Evolutionary conservation across 495 filamentous ascomycete genomes (phyloP), one percentile per base, ranked within the genome.

Genomic region (Xylaria bambusicola): DNA sequence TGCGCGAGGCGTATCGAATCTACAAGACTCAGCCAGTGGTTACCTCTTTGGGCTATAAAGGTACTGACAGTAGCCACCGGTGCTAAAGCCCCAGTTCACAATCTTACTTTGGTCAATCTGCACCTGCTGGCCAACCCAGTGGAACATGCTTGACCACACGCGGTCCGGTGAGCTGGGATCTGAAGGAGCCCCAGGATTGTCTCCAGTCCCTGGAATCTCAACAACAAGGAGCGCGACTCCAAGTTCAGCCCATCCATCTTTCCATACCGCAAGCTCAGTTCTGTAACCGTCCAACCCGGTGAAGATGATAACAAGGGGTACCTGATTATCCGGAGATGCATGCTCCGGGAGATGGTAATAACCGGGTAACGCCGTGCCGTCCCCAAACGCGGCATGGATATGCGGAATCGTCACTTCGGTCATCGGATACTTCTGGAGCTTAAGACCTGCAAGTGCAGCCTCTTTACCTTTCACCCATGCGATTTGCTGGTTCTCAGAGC

Each of bases 201-300:
- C 88, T 5, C 84, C 88, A 0, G 88, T 92, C 0, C 88, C 88
- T 0, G 88, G 88, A 58, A 92, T 89, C 73, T 92, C 88, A 23
- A 82, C 79, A 21, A 88, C 72, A 1, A 90, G 70, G 2, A 69
- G 78, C 12, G 76, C 85, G 68, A 77, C 82, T 48, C 78, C 82
- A 49, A 79, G 80, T 61, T 74, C 73, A 23, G 79, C 67, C 53
- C 79, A 88, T 44, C 86, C 82, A 47, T 85, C 76, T 50, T 80
- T 83, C 66, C 86, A 86, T 41, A 85, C 78, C 20, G 84, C 82
- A 41, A 89, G 83, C 53, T 92, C 88, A 0, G 87, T 87, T 38
- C 88, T 75, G 70, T 91, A 89, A 10, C 86, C 88, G 64, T 92
- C 88, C 1, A 92, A 76, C 0, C 88, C 88, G 0, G 82, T 87